A percentile compares a stretch with the other conserved stretches of the same genome.
Evolutionary conservation across 495 filamentous ascomycete species (phyloP).

Genomic region (Neurospora tetraspora): DNA sequence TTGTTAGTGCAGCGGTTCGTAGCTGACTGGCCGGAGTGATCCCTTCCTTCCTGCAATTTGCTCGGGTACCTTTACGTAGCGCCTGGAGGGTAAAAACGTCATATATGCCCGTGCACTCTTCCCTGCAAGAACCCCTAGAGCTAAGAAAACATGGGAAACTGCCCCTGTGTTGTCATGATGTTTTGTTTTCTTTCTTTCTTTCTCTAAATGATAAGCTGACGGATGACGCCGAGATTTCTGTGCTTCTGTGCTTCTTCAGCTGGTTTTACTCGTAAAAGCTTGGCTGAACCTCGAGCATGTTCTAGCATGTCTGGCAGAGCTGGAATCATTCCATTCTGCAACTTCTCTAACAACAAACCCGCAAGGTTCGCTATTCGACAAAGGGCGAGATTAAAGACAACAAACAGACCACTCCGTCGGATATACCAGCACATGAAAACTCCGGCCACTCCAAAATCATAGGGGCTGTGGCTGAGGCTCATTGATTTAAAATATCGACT

Average conservation of each 20-base stretch:
- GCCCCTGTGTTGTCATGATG: background rate
- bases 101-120: background rate
- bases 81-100: background rate
- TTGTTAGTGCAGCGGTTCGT: background rate
- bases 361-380: background rate
- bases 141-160: background rate
- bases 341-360: background rate
- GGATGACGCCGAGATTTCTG: background rate
- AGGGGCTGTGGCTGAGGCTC: background rate
- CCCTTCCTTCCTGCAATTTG: background rate
- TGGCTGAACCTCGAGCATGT: background rate
- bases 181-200: background rate
- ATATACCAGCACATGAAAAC: background rate
- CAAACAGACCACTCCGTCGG: background rate
- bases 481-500: background rate
- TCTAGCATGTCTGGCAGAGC: background rate
- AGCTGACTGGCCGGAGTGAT: background rate
- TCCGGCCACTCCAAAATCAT: background rate
- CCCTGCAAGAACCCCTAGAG: background rate
- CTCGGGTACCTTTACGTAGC: background rate
- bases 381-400: background rate
- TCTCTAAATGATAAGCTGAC: background rate
- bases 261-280: background rate
- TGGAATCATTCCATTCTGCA: background rate
- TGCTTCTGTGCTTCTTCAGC: background rate